Conservation (phyloP, 768 basidiomycete species). For the Lentinula raphanica region DNA sequence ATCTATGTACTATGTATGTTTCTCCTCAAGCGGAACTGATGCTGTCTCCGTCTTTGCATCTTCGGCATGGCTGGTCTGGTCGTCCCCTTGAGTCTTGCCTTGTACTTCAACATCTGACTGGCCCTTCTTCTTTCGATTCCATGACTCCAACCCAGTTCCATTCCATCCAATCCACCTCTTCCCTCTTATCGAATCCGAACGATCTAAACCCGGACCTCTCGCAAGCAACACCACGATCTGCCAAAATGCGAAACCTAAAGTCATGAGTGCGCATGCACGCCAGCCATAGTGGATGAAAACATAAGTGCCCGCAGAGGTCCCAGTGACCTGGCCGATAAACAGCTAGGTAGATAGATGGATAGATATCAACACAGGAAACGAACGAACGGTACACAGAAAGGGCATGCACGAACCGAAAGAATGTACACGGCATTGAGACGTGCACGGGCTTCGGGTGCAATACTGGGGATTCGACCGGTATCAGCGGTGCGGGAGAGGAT, state of each 20-base stretch:
- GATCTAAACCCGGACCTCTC: conserved; percentile 70
- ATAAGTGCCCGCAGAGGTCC: conserved; percentile 67
- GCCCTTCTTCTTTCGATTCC: background rate
- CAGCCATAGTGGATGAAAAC: conserved; percentile 70
- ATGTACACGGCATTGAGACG: conserved; percentile 75
- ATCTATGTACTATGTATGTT: no score
- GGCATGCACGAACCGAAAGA: conserved; percentile 37
- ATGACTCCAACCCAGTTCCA: background rate
- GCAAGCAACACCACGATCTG: conserved; percentile 52
- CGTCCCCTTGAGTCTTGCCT: background rate
- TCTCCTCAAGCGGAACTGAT: no score
- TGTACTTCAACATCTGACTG: background rate
- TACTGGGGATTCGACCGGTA: conserved; percentile 26
- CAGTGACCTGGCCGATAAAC: conserved; percentile 80
- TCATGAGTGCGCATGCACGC: conserved; percentile 58
- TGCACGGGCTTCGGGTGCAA: conserved; percentile 36
- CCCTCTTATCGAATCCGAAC: conserved; percentile 33
- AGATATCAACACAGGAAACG: background rate
- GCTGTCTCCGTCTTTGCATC: background rate
- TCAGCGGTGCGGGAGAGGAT: conserved; percentile 32
- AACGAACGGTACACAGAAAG: no score
- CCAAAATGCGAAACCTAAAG: conserved; percentile 53
- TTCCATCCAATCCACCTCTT: conserved; percentile 23
- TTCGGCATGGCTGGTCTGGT: background rate
- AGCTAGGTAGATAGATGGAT: conserved; percentile 26